These are phyloP conservation scores for Zygoascus flipseniorum DNA, from an alignment of 805 yeast species.

Conservation along the genomic window DNA sequence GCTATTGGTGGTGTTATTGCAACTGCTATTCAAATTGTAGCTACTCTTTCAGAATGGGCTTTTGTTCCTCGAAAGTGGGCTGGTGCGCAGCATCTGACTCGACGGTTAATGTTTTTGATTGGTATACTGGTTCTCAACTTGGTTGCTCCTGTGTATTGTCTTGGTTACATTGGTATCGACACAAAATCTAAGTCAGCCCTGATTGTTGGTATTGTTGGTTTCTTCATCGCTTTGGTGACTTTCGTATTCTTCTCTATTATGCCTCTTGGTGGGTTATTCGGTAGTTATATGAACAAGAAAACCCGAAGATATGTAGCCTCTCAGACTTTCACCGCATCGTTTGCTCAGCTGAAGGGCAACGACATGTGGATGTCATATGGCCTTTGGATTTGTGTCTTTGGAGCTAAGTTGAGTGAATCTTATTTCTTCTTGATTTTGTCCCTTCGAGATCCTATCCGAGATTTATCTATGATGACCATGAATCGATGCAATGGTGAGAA, in stretches of 20 bases:
- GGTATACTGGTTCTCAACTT: constrained; percentile 61
- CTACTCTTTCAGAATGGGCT: constrained; percentile 88
- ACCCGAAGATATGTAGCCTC: constrained; percentile 55
- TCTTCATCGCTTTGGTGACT: constrained; percentile 81
- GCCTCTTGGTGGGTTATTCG: constrained; percentile 96
- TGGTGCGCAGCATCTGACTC: constrained; percentile 93
- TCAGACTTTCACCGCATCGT: constrained; percentile 92
- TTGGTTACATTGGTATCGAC: constrained; percentile 36
- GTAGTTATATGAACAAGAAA: constrained; percentile 75
- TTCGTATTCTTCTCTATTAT: constrained; percentile 78
- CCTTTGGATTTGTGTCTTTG: constrained; percentile 82
- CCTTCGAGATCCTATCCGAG: constrained; percentile 89
- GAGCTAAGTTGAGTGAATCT: constrained; percentile 84
- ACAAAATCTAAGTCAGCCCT: constrained; percentile 26
- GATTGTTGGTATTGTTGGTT: constrained; percentile 51
- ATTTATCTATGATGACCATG: constrained; percentile 74
- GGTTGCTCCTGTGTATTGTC: constrained; percentile 80
- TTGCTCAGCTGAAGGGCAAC: constrained; percentile 68
- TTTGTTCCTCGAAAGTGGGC: constrained; percentile 98
- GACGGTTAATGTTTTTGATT: constrained; percentile 73
- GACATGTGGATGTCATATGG: constrained; percentile 96
- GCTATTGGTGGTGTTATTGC: constrained; percentile 93
- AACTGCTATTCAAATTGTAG: constrained; percentile 66
- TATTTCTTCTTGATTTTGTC: constrained; percentile 86
- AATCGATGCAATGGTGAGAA: constrained; percentile 86